Evolutionary conservation across 2,329 filamentous ascomycete genomes (phyloP).

Genomic region (Teratosphaeriaceae sp.): DNA sequence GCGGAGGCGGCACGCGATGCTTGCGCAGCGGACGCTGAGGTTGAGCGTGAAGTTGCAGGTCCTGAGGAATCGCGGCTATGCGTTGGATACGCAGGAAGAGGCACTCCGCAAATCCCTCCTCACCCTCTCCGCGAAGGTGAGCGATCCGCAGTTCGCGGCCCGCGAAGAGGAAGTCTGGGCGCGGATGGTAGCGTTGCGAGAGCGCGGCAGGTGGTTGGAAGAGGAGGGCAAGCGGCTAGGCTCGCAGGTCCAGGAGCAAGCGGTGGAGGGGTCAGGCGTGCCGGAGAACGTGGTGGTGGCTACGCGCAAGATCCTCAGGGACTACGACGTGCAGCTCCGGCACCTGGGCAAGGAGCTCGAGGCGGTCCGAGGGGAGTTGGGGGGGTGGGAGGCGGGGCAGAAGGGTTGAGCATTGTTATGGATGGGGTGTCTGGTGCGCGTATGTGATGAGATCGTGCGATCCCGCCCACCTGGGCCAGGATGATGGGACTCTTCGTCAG

Average conservation of each 20-base stretch:
- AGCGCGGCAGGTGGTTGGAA: slow-evolving; percentile 64
- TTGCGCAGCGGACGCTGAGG: slow-evolving; percentile 65
- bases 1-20: slow-evolving; percentile 62
- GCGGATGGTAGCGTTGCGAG: slow-evolving; percentile 65
- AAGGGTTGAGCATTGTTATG: background rate
- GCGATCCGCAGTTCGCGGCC: slow-evolving; percentile 67
- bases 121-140: slow-evolving; percentile 60
- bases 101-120: slow-evolving; percentile 66
- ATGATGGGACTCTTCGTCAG: too few species aligned
- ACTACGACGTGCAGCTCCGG: slow-evolving; percentile 71
- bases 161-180: slow-evolving; percentile 83
- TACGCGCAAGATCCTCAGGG: slow-evolving; percentile 73
- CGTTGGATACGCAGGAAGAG: slow-evolving; percentile 72
- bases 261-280: slow-evolving; percentile 41
- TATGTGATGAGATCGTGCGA: too few species aligned
- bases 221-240: slow-evolving; percentile 66
- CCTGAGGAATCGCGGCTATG: slow-evolving; percentile 72
- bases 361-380: slow-evolving; percentile 53
- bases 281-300: slow-evolving; percentile 65
- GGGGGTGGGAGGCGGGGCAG: slow-evolving; percentile 42
- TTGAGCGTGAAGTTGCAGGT: slow-evolving; percentile 76
- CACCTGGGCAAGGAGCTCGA: slow-evolving; percentile 64
- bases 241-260: slow-evolving; percentile 33
- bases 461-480: too few species aligned
- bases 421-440: too few species aligned